Conservation (phyloP, 2,329 filamentous ascomycete species). For the Aspergillus hiratsukae region DNA sequence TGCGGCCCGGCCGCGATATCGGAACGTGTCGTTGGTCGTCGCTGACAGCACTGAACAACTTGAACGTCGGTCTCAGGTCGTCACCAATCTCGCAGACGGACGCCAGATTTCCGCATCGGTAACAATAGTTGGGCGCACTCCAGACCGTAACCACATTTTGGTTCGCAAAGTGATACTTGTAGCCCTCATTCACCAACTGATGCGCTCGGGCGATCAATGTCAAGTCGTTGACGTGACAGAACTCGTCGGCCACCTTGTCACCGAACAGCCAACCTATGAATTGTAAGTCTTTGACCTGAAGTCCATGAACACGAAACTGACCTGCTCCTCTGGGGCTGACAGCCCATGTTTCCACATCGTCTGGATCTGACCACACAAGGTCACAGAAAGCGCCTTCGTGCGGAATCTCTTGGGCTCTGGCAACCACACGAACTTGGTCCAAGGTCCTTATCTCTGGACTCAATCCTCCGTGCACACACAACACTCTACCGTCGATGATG, state of each 20-base stretch:
- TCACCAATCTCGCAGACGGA: slow-evolving; percentile 86
- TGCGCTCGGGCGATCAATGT: slow-evolving; percentile 69
- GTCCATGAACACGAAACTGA: slow-evolving; percentile 24
- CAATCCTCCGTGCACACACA: slow-evolving; percentile 68
- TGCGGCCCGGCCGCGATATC: slow-evolving; percentile 40
- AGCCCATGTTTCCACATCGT: slow-evolving; percentile 66
- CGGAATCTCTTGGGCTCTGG: slow-evolving; percentile 69
- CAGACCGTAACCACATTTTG: slow-evolving; percentile 85
- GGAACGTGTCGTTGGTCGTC: slow-evolving; percentile 46
- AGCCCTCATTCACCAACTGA: slow-evolving; percentile 72
- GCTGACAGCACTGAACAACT: slow-evolving; percentile 45
- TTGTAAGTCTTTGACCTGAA: neutral
- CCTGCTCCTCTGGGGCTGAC: slow-evolving; percentile 65
- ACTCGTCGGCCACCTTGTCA: slow-evolving; percentile 70
- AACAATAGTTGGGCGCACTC: slow-evolving; percentile 89
- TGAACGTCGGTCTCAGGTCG: slow-evolving; percentile 84
- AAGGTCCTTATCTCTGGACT: slow-evolving; percentile 70
- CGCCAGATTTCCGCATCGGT: slow-evolving; percentile 89
- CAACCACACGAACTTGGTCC: slow-evolving; percentile 70
- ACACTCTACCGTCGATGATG: slow-evolving; percentile 68
- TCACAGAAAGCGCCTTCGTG: slow-evolving; percentile 75
- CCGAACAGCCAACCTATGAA: slow-evolving; percentile 56
- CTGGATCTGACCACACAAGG: slow-evolving; percentile 71
- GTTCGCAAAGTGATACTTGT: slow-evolving; percentile 90
- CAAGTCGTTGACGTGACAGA: slow-evolving; percentile 71